Evolutionary conservation across 2,329 filamentous ascomycete genomes (phyloP), one percentile per base, ranked within the genome.

Genomic region (Pezicula neosporulosa): DNA sequence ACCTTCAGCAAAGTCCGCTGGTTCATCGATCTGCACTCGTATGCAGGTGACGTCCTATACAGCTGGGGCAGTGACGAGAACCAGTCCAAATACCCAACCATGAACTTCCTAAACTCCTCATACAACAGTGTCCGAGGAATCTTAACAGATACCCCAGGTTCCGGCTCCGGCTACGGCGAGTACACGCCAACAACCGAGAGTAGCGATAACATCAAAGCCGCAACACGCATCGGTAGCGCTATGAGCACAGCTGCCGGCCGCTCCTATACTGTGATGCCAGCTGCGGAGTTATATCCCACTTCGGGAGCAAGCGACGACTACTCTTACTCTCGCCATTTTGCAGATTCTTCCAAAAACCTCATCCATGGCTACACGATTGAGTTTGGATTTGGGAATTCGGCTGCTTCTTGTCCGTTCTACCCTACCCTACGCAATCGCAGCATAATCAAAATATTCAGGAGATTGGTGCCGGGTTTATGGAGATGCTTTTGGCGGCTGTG

Each of bases 21-120:
- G 78, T 81, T 80, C 62, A 66, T 82, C 53, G 81, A 84, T 56
- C 70, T 83, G 42, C 81, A 84, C 70, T 81, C 78, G 1, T 77
- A 71, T 27, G 70, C 72, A 0, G 77, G 76, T 2, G 68, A 74
- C 30, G 68, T 84, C 16, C 65, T 83, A 13, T 82, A 82, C 65
- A 72, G 69, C 49, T 83, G 80, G 80, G 80, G 80, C 19, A 76
- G 78, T 55, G 79, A 83, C 56, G 70, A 76, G 44, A 68, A 75
- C 51, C 80, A 83, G 64, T 67, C 66, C 47, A 69, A 63, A 0
- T 70, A 72, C 43, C 60, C 72, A 0, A 56, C 56, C 45, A 76
- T 78, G 71, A 82, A 73, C 66, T 81, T 82, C 64, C 61, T 69
- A 24, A 83, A 82, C 69, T 48, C 66, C 2, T 64, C 72, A 4